These are phyloP conservation scores for Fomitiporia mediterranea DNA, from an alignment of 1,284 basidiomycete genomes.

Conservation along the genomic window DNA sequence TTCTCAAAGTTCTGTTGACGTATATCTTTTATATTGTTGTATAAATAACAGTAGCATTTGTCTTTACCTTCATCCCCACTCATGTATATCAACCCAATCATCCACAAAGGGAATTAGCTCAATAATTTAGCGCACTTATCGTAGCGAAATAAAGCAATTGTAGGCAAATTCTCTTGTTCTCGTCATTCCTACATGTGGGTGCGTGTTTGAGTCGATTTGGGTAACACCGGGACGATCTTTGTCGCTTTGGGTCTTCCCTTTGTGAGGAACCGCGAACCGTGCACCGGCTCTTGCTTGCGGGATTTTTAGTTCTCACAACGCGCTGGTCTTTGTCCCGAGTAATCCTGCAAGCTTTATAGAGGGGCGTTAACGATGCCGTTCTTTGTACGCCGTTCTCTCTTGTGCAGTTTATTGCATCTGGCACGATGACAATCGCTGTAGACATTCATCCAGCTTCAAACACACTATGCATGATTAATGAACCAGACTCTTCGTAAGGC, in stretches of 20 bases:
- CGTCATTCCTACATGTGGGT: too few relatives aligned
- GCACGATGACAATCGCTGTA: conserved; percentile 56
- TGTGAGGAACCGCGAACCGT: too few relatives aligned
- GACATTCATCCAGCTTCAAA: conserved; percentile 52
- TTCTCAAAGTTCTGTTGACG: background rate
- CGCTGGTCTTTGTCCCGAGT: background rate
- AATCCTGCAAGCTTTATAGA: background rate
- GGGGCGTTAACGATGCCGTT: background rate
- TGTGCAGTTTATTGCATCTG: background rate
- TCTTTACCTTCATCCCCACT: background rate
- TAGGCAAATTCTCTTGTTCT: too few relatives aligned
- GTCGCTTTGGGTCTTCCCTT: background rate
- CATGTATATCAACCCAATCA: conserved; percentile 4
- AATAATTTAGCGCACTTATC: background rate
- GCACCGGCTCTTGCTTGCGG: too few relatives aligned
- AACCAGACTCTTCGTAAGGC: conserved; percentile 60
- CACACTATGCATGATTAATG: conserved; percentile 61
- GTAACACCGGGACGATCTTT: background rate
- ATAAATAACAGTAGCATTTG: background rate
- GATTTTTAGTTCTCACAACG: background rate
- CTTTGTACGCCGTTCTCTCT: background rate
- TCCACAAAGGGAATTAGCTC: background rate
- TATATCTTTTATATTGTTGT: conserved; percentile 8
- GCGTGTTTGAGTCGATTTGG: background rate
- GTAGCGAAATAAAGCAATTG: background rate